phyloP scores from a whole-genome alignment of 176 grass and related monocot species.

The Carex parvula region DNA sequence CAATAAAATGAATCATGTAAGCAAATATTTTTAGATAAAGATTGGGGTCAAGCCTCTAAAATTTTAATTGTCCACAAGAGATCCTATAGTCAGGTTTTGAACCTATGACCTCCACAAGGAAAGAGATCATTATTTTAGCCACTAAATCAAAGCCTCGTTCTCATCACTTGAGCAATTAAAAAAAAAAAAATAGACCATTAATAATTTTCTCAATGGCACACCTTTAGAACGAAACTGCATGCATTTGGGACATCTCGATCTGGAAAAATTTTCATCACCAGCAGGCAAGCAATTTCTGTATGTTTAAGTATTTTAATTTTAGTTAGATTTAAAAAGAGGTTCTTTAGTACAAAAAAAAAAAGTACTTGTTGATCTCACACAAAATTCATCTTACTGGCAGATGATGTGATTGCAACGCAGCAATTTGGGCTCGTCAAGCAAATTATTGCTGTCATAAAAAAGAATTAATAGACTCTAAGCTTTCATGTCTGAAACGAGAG shows the following conservation, averaged over 20 bases:
- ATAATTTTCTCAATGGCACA: background rate
- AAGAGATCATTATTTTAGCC: no score
- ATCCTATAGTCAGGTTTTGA: no score
- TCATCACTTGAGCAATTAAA: background rate
- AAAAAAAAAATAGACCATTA: background rate
- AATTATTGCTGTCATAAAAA: background rate
- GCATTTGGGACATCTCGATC: background rate
- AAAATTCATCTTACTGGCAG: background rate
- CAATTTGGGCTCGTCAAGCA: slow-evolving; percentile 18
- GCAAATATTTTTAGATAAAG: no score
- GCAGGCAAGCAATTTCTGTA: slow-evolving; percentile 2
- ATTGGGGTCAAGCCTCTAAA: no score
- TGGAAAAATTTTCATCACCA: background rate
- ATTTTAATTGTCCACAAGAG: no score
- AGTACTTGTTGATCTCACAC: background rate
- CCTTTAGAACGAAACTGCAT: background rate
- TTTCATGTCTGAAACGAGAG: background rate
- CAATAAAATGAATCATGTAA: background rate
- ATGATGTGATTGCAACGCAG: slow-evolving; percentile 3
- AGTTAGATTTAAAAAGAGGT: background rate
- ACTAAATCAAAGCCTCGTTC: no score
- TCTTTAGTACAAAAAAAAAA: background rate
- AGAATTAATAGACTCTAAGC: background rate
- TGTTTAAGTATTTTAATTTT: background rate
- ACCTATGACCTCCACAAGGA: no score